A percentile compares a stretch with the other conserved stretches of the same genome.
These are phyloP conservation scores for Cicer arietinum DNA, from an alignment of 306 rosid species.

Conservation along the genomic window DNA sequence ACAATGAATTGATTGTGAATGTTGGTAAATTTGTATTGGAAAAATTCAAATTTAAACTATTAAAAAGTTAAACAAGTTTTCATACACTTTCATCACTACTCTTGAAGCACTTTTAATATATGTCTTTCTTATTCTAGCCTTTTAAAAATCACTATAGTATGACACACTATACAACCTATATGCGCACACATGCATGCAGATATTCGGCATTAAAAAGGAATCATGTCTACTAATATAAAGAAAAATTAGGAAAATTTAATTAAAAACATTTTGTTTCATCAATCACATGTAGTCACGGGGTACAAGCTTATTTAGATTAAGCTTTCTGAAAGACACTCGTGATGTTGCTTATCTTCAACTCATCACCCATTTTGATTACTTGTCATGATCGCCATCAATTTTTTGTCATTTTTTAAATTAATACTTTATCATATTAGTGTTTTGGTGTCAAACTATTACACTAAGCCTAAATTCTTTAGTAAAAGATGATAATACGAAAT, in stretches of 20 bases:
- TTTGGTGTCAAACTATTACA: constrained; percentile 9
- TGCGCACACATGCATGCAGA: background rate
- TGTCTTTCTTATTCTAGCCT: background rate
- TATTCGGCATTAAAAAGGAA: constrained; percentile 10
- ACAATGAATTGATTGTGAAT: constrained; percentile 1
- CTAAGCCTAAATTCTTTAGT: background rate
- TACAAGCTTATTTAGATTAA: constrained; percentile 41
- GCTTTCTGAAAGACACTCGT: constrained; percentile 36
- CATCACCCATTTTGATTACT: constrained; percentile 31
- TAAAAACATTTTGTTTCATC: constrained; percentile 8
- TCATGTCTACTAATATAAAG: background rate
- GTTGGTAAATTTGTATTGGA: background rate
- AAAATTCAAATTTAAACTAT: no score
- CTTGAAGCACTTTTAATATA: no score
- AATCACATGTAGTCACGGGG: constrained; percentile 40
- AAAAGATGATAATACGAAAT: background rate
- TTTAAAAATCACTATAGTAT: background rate
- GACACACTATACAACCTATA: background rate
- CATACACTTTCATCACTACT: no score
- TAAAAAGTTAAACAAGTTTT: no score
- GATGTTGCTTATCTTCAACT: constrained; percentile 32
- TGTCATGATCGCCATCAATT: background rate
- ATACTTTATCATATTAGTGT: background rate
- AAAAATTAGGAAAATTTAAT: background rate
- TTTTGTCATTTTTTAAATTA: constrained; percentile 29